A percentile compares a stretch with the other conserved stretches of the same genome.
Evolutionary conservation across 768 basidiomycete species (phyloP).

Genomic region (Pulveroboletus frians): DNA sequence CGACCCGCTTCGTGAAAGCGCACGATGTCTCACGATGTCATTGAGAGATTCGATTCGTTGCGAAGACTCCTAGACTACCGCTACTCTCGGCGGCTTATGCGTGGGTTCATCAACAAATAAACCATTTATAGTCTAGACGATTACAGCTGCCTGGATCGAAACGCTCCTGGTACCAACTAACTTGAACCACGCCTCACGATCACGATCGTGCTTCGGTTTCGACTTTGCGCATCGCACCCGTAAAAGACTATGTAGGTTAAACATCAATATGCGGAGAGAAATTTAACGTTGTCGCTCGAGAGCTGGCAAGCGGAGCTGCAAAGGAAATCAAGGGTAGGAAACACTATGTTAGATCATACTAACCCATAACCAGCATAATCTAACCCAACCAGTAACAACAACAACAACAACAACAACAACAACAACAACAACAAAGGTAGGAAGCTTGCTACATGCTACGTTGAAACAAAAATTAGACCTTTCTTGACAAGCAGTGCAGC

Average conservation of each 20-base stretch:
- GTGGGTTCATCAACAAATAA: neutral
- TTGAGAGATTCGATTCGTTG: neutral
- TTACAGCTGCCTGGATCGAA: too few species aligned
- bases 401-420: neutral
- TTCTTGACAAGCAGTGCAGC: neutral
- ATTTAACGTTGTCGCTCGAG: neutral
- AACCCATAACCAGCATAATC: neutral
- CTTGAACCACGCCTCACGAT: too few species aligned
- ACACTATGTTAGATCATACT: neutral
- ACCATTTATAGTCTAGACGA: neutral
- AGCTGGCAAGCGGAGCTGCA: neutral
- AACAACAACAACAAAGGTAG: neutral
- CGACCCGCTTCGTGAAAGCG: neutral
- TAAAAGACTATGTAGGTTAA: too few species aligned
- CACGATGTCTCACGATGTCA: neutral
- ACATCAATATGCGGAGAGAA: neutral
- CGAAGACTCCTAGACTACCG: neutral
- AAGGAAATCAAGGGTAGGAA: neutral
- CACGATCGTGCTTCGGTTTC: too few species aligned
- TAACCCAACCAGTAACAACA: neutral
- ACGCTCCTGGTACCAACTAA: too few species aligned
- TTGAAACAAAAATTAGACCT: too few species aligned
- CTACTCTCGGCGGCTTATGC: neutral
- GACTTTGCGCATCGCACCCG: too few species aligned
- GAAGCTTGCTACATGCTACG: neutral